A percentile compares a stretch with the other conserved stretches of the same genome.
phyloP scores from a whole-genome alignment of 2,329 filamentous ascomycete species.

The Botrytis deweyae region DNA sequence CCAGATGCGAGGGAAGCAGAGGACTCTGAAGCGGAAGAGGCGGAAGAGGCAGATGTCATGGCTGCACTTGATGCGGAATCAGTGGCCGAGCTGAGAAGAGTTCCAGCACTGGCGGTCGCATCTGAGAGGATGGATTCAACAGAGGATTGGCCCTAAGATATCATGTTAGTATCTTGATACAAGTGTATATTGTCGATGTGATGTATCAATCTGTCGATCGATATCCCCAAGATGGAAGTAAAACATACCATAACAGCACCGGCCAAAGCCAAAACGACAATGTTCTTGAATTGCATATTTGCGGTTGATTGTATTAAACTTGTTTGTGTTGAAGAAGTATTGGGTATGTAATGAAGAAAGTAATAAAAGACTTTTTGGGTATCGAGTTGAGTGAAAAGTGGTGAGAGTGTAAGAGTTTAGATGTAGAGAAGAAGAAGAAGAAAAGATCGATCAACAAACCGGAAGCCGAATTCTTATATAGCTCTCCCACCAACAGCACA shows the following conservation, averaged over 20 bases:
- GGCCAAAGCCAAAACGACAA: conserved; percentile 34
- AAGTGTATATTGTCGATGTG: not conserved
- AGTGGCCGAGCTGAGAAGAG: not conserved
- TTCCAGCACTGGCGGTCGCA: conserved; percentile 6
- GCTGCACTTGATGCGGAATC: not conserved
- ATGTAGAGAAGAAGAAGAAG: not conserved
- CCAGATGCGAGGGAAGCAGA: not conserved
- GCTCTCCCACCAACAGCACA: not conserved
- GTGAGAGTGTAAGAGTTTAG: not conserved
- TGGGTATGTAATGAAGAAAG: not conserved
- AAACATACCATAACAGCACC: conserved; percentile 28
- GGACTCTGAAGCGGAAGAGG: not conserved
- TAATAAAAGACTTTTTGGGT: not conserved
- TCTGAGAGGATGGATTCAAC: conserved; percentile 12
- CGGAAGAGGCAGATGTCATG: not conserved
- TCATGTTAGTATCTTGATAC: not conserved
- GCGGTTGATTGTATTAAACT: not conserved
- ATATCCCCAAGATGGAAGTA: not conserved
- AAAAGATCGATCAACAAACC: not conserved
- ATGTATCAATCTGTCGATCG: not conserved
- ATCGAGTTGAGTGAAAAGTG: not conserved
- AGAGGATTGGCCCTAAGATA: conserved; percentile 26
- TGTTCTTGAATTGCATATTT: conserved; percentile 38
- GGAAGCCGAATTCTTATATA: not conserved
- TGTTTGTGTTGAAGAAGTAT: not conserved